phyloP scores from a whole-genome alignment of 176 grass and related monocot genomes.

The Carex kokanica region DNA sequence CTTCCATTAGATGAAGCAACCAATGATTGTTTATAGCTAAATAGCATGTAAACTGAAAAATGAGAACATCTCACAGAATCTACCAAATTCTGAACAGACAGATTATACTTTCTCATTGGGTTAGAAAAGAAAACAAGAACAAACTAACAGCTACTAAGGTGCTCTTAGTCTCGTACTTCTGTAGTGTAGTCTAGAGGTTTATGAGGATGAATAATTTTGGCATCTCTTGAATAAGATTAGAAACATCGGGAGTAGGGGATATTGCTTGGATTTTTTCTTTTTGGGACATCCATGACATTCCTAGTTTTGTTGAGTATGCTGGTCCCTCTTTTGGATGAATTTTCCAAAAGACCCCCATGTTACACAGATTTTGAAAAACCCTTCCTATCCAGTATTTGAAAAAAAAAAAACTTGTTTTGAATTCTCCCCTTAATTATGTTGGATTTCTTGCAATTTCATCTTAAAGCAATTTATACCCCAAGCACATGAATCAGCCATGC shows the following conservation, averaged over 20 bases:
- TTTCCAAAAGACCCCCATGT: background rate
- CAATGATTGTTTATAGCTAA: background rate
- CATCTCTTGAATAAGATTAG: background rate
- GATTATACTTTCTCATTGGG: background rate
- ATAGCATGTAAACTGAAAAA: background rate
- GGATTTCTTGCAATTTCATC: background rate
- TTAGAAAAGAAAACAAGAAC: background rate
- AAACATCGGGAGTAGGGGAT: background rate
- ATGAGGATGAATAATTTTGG: background rate
- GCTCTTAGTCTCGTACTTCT: too few relatives aligned
- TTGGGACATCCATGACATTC: background rate
- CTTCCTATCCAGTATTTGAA: background rate
- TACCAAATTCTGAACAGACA: background rate
- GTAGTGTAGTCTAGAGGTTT: background rate
- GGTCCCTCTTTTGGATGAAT: background rate
- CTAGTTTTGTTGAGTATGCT: background rate
- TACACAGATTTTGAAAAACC: background rate
- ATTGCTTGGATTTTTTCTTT: background rate
- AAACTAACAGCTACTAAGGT: background rate
- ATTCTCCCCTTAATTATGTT: background rate
- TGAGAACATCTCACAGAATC: background rate
- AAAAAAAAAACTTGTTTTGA: background rate
- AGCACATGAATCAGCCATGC: background rate
- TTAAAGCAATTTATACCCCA: background rate
- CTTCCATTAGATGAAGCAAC: background rate